Evolutionary conservation across 495 filamentous ascomycete genomes (phyloP), one percentile per base, ranked within the genome.

Genomic region (Daldinia vernicosa): DNA sequence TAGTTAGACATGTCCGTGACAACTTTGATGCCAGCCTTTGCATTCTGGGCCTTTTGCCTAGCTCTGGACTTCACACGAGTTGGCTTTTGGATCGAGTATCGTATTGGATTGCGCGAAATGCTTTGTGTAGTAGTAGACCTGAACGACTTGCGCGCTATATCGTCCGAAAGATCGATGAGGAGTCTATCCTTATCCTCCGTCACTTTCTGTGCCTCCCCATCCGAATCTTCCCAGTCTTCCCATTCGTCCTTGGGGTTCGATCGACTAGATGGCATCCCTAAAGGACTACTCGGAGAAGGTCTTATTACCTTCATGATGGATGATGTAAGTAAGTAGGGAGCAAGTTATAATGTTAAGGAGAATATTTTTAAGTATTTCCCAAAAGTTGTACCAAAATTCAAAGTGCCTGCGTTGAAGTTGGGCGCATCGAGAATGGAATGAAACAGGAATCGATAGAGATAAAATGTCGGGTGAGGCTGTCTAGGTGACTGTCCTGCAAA

Each of bases 11-110:
- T 84, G 65, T 85, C 83, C 9, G 91, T 93, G 8, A 91, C 84
- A 4, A 94, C 71, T 69, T 86, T 92, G 75, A 93, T 83, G 3
- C 89, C 90, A 11, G 86, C 87, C 72, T 80, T 82, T 19, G 81
- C 83, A 63, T 86, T 90, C 66, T 86, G 86, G 2, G 81, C 84
- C 65, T 82, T 85, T 75, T 87, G 84, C 55, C 84, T 78, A 8
- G 77, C 77, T 37, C 76, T 81, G 5, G 84, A 87, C 69, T 80
- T 85, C 12, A 82, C 72, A 35, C 85, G 77, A 35, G 71, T 45
- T 37, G 63, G 62, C 47, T 65, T 67, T 33, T 75, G 72, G 22
- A 66, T 57, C 24, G 75, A 72, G 39, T 77, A 72, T 27, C 70
- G 67, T 53, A 68, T 17, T 28, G 74, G 19, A 53, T 69, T 58